These are phyloP conservation scores for Alternaria rosae DNA, from an alignment of 2,329 filamentous ascomycete genomes.

Conservation along the genomic window DNA sequence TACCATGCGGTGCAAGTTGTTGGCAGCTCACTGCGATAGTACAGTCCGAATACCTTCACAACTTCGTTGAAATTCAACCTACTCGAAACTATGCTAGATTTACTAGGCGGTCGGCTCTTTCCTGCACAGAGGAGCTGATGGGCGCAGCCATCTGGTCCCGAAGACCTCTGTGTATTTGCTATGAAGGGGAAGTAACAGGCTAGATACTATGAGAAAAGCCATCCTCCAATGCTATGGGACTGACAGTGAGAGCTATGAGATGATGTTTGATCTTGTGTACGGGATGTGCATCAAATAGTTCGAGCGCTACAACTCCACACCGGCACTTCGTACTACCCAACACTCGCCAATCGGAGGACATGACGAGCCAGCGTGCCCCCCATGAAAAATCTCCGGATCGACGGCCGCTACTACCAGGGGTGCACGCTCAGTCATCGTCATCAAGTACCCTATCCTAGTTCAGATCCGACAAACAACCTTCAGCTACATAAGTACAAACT, in stretches of 20 bases:
- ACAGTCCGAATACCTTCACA: neutral
- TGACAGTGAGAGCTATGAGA: neutral
- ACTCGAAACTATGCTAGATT: neutral
- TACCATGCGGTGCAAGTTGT: neutral
- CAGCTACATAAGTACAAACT: neutral
- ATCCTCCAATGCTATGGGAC: neutral
- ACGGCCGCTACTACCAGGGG: conserved; percentile 21
- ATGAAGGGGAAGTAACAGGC: neutral
- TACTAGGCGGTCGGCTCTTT: neutral
- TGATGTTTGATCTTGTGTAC: neutral
- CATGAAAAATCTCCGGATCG: conserved; percentile 36
- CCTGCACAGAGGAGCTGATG: neutral
- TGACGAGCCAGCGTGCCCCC: conserved; percentile 31
- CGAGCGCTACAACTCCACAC: conserved; percentile 24
- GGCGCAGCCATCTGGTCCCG: neutral
- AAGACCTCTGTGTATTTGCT: neutral
- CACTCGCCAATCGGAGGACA: conserved; percentile 33
- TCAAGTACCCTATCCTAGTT: neutral
- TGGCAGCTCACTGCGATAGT: neutral
- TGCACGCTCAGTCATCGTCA: conserved; percentile 17
- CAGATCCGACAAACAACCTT: neutral
- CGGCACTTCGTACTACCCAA: conserved; percentile 9
- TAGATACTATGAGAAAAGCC: neutral
- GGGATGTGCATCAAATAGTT: neutral
- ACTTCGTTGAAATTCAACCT: neutral